Conservation (phyloP, 352 stramenopile genomes). For the Globisporangium splendens region DNA sequence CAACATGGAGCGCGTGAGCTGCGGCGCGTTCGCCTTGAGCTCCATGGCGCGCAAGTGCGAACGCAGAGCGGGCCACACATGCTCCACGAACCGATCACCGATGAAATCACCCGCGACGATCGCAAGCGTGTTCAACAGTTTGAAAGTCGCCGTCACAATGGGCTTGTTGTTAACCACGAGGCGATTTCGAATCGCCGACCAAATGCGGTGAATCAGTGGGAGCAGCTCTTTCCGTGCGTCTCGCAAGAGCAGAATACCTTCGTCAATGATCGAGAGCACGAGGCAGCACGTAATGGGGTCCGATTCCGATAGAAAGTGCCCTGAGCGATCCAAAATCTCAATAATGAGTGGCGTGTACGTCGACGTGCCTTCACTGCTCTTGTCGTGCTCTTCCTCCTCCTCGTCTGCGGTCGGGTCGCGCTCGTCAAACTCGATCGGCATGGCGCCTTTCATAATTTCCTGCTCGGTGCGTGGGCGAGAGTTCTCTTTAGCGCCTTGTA, state of each 20-base stretch:
- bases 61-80: conserved; percentile 62
- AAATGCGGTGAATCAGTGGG: conserved; percentile 72
- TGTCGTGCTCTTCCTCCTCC: conserved; percentile 20
- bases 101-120: conserved; percentile 72
- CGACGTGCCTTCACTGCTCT: conserved; percentile 3
- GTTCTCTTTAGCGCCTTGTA: conserved; percentile 1
- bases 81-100: conserved; percentile 74
- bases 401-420: conserved; percentile 16
- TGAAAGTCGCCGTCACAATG: conserved; percentile 55
- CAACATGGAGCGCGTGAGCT: conserved; percentile 68
- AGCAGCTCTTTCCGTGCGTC: conserved; percentile 48
- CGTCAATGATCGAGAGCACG: conserved; percentile 63
- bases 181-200: conserved; percentile 63
- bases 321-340: conserved; percentile 72
- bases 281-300: conserved; percentile 73
- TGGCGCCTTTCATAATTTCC: conserved; percentile 48
- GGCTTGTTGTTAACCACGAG: conserved; percentile 51
- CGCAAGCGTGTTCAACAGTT: conserved; percentile 48
- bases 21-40: conserved; percentile 25
- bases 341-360: conserved; percentile 54
- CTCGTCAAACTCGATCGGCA: conserved; percentile 69
- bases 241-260: conserved; percentile 53
- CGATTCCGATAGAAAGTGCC: conserved; percentile 67
- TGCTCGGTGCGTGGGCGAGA: conserved; percentile 12
- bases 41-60: conserved; percentile 38